A percentile compares a stretch with the other conserved stretches of the same genome.
These are phyloP conservation scores for Alternaria incomplexa DNA, from an alignment of 2,329 filamentous ascomycete genomes.

Conservation along the genomic window DNA sequence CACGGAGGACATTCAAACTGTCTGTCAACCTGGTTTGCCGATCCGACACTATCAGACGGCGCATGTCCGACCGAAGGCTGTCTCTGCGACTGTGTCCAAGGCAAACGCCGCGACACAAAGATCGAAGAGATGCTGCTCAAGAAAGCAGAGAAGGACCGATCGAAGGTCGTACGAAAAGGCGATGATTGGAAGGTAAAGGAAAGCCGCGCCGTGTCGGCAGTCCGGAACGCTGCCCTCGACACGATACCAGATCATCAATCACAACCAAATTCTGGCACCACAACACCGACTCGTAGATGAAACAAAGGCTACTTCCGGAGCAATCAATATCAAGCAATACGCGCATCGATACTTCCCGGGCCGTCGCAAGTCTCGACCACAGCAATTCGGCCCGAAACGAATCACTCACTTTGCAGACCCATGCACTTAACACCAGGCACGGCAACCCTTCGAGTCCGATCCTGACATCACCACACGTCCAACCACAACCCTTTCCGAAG, in stretches of 20 bases:
- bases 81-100: constrained; percentile 64
- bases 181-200: constrained; percentile 53
- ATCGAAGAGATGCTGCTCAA: constrained; percentile 34
- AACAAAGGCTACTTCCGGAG: not conserved
- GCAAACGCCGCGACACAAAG: constrained; percentile 48
- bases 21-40: constrained; percentile 62
- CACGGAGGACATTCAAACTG: constrained; percentile 66
- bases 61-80: constrained; percentile 66
- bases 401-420: not conserved
- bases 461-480: constrained; percentile 5
- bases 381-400: not conserved
- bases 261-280: constrained; percentile 8
- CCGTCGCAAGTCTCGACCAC: not conserved
- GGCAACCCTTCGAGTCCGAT: not conserved
- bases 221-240: constrained; percentile 40
- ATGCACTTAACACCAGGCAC: not conserved
- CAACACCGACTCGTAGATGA: constrained; percentile 12
- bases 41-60: constrained; percentile 55
- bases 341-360: not conserved
- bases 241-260: constrained; percentile 22
- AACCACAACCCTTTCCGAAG: not conserved
- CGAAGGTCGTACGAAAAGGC: constrained; percentile 44
- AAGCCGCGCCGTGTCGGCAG: constrained; percentile 52
- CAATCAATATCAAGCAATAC: not conserved
- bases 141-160: constrained; percentile 44